Evolutionary conservation across 306 rosid genomes (phyloP).

Genomic region (Nissolia schottii): DNA sequence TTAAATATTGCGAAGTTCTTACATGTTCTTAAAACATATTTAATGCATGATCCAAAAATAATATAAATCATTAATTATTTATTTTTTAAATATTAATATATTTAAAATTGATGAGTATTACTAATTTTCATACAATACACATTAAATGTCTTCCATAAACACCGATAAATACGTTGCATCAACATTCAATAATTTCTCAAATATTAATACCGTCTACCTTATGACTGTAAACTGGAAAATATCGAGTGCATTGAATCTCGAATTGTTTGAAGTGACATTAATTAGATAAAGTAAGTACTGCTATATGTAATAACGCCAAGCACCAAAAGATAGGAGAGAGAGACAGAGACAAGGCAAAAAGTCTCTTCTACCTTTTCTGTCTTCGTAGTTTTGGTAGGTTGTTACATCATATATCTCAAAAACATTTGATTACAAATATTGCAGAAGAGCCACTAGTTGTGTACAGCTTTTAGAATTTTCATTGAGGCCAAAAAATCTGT

Average conservation of each 20-base stretch:
- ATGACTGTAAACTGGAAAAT: not conserved
- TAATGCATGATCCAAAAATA: too few species aligned
- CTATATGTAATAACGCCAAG: not conserved
- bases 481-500: not conserved
- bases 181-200: too few species aligned
- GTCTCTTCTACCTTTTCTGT: not conserved
- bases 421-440: not conserved
- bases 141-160: too few species aligned
- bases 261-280: not conserved
- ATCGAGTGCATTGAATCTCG: not conserved
- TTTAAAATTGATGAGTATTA: too few species aligned
- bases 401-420: slow-evolving; percentile 2
- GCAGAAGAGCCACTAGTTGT: not conserved
- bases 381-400: not conserved
- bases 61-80: too few species aligned
- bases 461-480: not conserved
- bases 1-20: too few species aligned
- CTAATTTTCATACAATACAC: too few species aligned
- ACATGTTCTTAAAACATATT: too few species aligned
- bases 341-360: not conserved
- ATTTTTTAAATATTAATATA: too few species aligned
- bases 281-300: not conserved
- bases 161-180: too few species aligned
- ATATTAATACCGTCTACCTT: too few species aligned
- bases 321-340: not conserved